Evolutionary conservation across 2,329 filamentous ascomycete species (phyloP).

Genomic region (Aphanocladium album): DNA sequence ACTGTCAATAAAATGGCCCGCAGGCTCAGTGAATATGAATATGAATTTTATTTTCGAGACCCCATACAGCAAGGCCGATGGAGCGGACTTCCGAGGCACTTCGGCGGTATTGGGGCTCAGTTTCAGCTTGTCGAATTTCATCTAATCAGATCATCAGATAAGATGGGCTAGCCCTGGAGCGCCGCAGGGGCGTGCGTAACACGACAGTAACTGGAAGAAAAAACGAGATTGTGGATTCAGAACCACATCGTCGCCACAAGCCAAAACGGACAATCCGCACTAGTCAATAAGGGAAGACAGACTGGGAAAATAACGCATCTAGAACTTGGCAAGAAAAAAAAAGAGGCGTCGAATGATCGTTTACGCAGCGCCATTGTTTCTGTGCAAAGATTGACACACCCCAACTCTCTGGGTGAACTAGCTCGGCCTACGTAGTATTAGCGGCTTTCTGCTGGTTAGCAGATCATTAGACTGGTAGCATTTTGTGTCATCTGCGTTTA

Average conservation of each 20-base stretch:
- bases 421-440: not conserved
- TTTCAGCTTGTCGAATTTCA: conserved; percentile 17
- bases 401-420: not conserved
- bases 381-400: not conserved
- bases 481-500: not conserved
- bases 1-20: not conserved
- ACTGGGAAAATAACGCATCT: conserved; percentile 1
- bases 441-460: not conserved
- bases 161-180: conserved; percentile 24
- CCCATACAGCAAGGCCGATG: not conserved
- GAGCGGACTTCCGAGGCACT: conserved; percentile 11
- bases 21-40: not conserved
- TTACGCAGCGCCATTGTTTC: not conserved
- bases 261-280: not conserved
- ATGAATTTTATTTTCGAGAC: not conserved
- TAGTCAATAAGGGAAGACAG: not conserved
- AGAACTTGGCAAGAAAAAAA: not conserved
- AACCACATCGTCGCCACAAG: not conserved
- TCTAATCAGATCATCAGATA: conserved; percentile 44
- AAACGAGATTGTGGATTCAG: not conserved
- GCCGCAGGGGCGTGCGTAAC: not conserved
- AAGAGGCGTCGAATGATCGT: not conserved
- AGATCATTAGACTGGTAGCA: not conserved
- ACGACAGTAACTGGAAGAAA: not conserved
- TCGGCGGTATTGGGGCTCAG: not conserved